Conservation (phyloP, 108 stramenopile genomes). For the Nitzschia sp. region DNA sequence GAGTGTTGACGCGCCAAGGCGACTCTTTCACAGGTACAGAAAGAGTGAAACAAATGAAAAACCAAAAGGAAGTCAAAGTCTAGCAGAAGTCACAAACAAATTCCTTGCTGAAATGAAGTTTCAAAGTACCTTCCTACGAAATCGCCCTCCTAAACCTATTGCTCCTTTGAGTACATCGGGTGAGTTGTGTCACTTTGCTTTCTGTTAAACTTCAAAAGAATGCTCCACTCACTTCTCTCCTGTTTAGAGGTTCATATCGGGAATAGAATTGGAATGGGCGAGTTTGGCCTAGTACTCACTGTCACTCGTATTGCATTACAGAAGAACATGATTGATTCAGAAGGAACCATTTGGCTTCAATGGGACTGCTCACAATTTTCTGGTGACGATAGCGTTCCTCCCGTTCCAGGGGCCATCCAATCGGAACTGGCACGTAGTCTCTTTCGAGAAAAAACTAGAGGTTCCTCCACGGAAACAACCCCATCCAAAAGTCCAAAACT, state of each 20-base stretch:
- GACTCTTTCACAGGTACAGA: no score
- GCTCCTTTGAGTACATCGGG: conserved; percentile 12
- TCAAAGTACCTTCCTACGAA: conserved; percentile 11
- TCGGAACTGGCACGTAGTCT: no score
- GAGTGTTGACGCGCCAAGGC: no score
- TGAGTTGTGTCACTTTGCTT: background rate
- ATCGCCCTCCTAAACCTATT: background rate
- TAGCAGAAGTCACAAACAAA: conserved; percentile 10
- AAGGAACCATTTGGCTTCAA: background rate
- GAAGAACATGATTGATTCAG: background rate
- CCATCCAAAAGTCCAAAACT: background rate
- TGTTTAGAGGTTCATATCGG: conserved; percentile 21
- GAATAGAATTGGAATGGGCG: conserved; percentile 36
- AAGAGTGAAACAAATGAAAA: no score
- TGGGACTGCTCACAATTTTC: background rate
- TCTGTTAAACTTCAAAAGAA: no score
- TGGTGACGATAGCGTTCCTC: no score
- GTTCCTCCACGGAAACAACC: background rate
- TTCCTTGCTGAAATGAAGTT: conserved; percentile 26
- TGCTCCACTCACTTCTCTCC: background rate
- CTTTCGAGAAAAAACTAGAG: no score
- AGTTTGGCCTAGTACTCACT: conserved; percentile 28
- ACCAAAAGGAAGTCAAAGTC: background rate
- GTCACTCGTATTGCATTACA: conserved; percentile 14
- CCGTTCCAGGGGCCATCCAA: no score